Conservation (phyloP, 2,329 filamentous ascomycete species). For the Pseudonectria buxi region DNA sequence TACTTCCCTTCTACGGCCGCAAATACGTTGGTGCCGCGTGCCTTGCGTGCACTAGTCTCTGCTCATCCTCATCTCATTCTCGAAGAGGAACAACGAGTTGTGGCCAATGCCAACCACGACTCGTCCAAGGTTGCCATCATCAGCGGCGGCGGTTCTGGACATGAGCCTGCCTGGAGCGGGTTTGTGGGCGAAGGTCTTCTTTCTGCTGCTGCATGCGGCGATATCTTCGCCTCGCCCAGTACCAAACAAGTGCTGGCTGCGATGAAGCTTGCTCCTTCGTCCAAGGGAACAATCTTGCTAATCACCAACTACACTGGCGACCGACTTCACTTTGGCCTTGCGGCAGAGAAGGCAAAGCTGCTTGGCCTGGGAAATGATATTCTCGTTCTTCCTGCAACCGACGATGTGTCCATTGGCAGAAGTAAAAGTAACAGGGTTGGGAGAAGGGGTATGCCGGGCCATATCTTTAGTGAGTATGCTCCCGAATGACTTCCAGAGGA, state of each 20-base stretch:
- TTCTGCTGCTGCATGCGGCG: conserved; percentile 63
- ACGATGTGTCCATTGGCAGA: conserved; percentile 66
- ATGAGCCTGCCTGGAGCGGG: conserved; percentile 65
- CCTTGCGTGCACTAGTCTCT: no score
- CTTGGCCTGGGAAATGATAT: conserved; percentile 54
- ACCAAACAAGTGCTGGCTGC: conserved; percentile 64
- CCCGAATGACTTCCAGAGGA: no score
- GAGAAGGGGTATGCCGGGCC: conserved; percentile 63
- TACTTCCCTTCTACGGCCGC: no score
- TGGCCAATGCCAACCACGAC: no score
- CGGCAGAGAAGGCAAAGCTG: conserved; percentile 65
- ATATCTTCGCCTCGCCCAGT: conserved; percentile 69
- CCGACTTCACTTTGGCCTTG: conserved; percentile 69
- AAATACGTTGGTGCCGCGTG: no score
- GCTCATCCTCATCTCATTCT: no score
- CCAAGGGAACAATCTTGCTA: conserved; percentile 56
- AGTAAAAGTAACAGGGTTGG: conserved; percentile 63
- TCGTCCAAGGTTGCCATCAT: conserved; percentile 26
- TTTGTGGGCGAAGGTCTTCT: conserved; percentile 65
- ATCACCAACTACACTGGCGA: conserved; percentile 72
- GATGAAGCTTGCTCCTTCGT: conserved; percentile 52
- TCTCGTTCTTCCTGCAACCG: conserved; percentile 55
- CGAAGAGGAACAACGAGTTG: no score
- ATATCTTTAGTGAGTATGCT: conserved; percentile 37
- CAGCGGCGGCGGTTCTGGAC: conserved; percentile 61